phyloP scores from a whole-genome alignment of 75 land plant species.

The Chamaecyparis obtusa region DNA sequence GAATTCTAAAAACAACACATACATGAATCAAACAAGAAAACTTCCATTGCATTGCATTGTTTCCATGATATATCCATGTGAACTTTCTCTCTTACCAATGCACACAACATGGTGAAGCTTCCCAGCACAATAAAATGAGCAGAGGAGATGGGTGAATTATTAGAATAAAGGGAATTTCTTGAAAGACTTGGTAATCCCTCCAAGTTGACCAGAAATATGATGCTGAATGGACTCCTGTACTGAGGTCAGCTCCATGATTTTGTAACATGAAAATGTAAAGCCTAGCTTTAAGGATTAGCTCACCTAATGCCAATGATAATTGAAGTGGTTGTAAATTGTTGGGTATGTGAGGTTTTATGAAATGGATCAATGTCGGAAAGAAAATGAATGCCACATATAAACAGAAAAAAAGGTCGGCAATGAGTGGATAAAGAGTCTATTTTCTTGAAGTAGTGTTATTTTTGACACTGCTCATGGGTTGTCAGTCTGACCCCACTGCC shows the following conservation, averaged over 20 bases:
- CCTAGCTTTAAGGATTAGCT: not conserved
- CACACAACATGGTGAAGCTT: not conserved
- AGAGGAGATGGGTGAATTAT: not conserved
- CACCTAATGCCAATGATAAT: not conserved
- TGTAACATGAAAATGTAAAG: not conserved
- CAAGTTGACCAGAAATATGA: not conserved
- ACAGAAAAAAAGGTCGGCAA: too few relatives aligned
- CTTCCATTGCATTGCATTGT: not conserved
- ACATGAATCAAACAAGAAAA: not conserved
- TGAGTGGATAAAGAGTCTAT: too few relatives aligned
- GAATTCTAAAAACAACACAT: not conserved
- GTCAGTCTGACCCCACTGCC: too few relatives aligned
- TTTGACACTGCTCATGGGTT: too few relatives aligned
- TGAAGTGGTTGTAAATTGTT: not conserved
- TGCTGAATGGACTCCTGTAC: not conserved
- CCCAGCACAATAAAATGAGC: not conserved
- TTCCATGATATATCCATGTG: not conserved
- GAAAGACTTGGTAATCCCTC: not conserved
- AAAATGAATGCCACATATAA: not conserved
- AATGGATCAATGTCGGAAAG: conserved; percentile 1
- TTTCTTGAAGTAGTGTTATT: too few relatives aligned
- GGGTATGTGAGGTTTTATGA: not conserved
- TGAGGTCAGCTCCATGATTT: not conserved
- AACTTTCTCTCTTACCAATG: not conserved
- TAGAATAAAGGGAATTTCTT: not conserved